Percentiles rank a stretch among this genome's conserved stretches.
Conservation (phyloP, 2,329 filamentous ascomycete genomes). For the Arthrobotrys iridis region DNA sequence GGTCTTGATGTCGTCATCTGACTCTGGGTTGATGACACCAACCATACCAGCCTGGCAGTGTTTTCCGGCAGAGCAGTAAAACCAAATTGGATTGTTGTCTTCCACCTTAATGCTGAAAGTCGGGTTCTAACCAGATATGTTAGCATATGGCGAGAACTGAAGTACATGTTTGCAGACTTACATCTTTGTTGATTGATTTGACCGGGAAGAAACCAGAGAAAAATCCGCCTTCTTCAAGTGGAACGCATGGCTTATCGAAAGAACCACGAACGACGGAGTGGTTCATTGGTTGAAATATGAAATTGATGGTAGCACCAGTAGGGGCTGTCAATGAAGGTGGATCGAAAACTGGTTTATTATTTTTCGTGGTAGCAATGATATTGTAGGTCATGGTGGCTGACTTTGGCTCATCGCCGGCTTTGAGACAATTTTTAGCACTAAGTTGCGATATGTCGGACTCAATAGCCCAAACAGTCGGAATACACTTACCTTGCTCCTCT, state of each 20-base stretch:
- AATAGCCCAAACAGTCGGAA: no score
- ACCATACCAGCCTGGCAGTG: conserved; percentile 81
- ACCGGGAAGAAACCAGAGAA: conserved; percentile 75
- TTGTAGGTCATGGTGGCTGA: not conserved
- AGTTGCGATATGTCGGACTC: no score
- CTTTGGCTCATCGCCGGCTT: not conserved
- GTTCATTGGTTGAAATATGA: conserved; percentile 64
- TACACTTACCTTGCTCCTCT: not conserved
- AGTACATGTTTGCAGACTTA: conserved; percentile 68
- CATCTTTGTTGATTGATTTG: conserved; percentile 65
- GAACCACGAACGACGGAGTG: conserved; percentile 82
- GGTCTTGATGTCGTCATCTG: conserved; percentile 54
- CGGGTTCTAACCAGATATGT: conserved; percentile 22
- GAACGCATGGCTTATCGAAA: conserved; percentile 76
- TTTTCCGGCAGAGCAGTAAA: conserved; percentile 77
- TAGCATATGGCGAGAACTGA: conserved; percentile 14
- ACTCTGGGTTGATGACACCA: conserved; percentile 75
- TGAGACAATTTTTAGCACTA: not conserved
- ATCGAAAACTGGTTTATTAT: conserved; percentile 15
- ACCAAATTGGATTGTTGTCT: conserved; percentile 76
- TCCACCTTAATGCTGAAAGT: conserved; percentile 78
- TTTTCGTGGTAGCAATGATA: conserved; percentile 7
- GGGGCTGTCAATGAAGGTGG: not conserved
- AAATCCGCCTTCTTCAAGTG: conserved; percentile 67
- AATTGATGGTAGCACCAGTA: conserved; percentile 8